A percentile compares a stretch with the other conserved stretches of the same genome.
Conservation (phyloP, 116 monocot species). For the Trichopus zeylanicus region DNA sequence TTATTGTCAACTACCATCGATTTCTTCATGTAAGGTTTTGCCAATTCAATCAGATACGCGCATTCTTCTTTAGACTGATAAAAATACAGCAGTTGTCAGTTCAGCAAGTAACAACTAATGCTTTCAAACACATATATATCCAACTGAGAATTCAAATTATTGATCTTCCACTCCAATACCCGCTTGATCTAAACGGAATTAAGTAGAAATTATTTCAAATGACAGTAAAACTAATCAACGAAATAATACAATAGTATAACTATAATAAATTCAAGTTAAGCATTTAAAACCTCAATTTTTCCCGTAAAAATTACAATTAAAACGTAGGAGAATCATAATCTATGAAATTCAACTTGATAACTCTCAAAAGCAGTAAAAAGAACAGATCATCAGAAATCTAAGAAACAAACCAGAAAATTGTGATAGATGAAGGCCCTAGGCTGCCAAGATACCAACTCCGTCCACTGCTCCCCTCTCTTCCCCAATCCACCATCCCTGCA, state of each 20-base stretch:
- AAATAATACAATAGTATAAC: neutral
- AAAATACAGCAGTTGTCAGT: constrained; percentile 1
- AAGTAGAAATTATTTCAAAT: neutral
- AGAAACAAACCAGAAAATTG: constrained; percentile 39
- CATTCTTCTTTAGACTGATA: constrained; percentile 40
- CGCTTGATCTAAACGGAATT: neutral
- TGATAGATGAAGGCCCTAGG: constrained; percentile 68
- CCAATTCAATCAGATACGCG: constrained; percentile 23
- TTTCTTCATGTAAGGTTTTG: constrained; percentile 23
- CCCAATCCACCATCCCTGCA: constrained; percentile 26
- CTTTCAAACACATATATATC: neutral
- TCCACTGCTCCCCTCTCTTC: constrained; percentile 48
- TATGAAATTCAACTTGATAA: too few relatives aligned
- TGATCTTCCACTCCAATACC: neutral
- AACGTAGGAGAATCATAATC: neutral
- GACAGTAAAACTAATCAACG: neutral
- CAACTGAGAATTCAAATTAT: neutral
- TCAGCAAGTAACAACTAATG: neutral
- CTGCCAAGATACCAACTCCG: constrained; percentile 62
- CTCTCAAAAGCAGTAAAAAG: too few relatives aligned
- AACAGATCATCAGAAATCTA: too few relatives aligned
- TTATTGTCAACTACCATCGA: constrained; percentile 29
- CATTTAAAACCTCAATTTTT: too few relatives aligned
- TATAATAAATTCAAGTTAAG: neutral
- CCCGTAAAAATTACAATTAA: too few relatives aligned